These are phyloP conservation scores for Combretum micranthum DNA, from an alignment of 345 rosid species.

Conservation along the genomic window DNA sequence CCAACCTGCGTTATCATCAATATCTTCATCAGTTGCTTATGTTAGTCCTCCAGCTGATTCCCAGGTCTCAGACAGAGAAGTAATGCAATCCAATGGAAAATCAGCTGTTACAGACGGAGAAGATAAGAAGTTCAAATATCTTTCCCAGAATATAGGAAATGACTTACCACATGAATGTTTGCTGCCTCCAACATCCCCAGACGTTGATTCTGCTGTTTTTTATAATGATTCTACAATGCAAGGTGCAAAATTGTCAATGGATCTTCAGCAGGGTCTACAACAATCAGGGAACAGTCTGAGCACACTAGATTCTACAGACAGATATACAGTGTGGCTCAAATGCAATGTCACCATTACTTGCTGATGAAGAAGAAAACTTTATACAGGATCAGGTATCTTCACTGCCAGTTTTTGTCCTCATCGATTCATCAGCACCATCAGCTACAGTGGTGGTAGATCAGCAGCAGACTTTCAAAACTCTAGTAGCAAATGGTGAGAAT, in stretches of 20 bases:
- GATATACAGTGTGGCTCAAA: slow-evolving; percentile 17
- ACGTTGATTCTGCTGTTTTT: too few relatives aligned
- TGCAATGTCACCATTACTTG: slow-evolving; percentile 12
- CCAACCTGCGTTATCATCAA: slow-evolving; percentile 19
- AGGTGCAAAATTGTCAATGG: too few relatives aligned
- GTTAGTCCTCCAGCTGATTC: slow-evolving; percentile 24
- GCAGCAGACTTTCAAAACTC: slow-evolving; percentile 22
- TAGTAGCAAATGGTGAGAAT: slow-evolving; percentile 17
- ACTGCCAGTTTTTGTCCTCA: slow-evolving; percentile 11
- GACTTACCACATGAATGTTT: too few relatives aligned
- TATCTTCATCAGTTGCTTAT: slow-evolving; percentile 22
- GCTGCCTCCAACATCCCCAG: too few relatives aligned
- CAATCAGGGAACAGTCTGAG: too few relatives aligned
- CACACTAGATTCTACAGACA: slow-evolving; percentile 10
- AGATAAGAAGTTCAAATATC: too few relatives aligned
- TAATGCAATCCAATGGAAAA: slow-evolving; percentile 16
- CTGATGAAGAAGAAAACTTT: slow-evolving; percentile 14
- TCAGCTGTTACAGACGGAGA: too few relatives aligned
- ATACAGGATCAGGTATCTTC: slow-evolving; percentile 16
- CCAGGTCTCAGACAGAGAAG: slow-evolving; percentile 20
- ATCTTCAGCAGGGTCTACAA: too few relatives aligned
- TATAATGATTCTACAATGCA: too few relatives aligned
- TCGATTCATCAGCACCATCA: slow-evolving; percentile 8
- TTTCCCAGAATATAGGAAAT: too few relatives aligned
- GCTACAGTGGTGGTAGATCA: slow-evolving; percentile 18